Percentiles rank a stretch among this genome's conserved stretches.
phyloP scores from a whole-genome alignment of 2,329 filamentous ascomycete species.

The Talaromyces sp. region DNA sequence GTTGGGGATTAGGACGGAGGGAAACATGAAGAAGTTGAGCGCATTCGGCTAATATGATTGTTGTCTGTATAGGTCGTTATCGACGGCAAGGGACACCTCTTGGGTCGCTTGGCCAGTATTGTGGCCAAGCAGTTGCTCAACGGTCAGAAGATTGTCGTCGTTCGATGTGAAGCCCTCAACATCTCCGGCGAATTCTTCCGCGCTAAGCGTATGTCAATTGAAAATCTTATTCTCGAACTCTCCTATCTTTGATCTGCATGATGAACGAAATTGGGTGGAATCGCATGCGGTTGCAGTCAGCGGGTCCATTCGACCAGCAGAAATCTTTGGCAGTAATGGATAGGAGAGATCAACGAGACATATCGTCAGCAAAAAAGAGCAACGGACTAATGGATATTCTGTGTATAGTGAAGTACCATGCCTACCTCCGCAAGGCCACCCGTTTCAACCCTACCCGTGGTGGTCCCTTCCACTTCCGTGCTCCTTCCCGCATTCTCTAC shows the following conservation, averaged over 20 bases:
- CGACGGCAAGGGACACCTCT: constrained; percentile 99
- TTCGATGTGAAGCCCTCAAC: constrained; percentile 98
- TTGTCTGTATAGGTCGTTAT: constrained; percentile 74
- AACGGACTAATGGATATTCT: constrained; percentile 46
- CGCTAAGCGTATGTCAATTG: constrained; percentile 86
- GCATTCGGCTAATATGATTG: constrained; percentile 39
- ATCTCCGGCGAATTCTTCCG: constrained; percentile 99
- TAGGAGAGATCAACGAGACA: neutral
- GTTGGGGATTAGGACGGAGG: constrained; percentile 9
- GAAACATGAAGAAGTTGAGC: constrained; percentile 4
- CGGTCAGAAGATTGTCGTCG: constrained; percentile 98
- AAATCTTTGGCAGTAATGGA: constrained; percentile 6
- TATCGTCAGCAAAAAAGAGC: neutral
- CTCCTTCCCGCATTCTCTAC: constrained; percentile 99
- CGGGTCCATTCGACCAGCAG: neutral
- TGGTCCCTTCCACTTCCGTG: constrained; percentile 99
- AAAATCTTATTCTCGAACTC: constrained; percentile 11
- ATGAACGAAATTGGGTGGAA: neutral
- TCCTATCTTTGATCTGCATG: neutral
- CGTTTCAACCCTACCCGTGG: constrained; percentile 99
- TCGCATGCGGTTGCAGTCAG: constrained; percentile 10
- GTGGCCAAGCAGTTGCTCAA: constrained; percentile 98
- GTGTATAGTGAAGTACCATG: constrained; percentile 95
- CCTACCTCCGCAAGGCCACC: constrained; percentile 99
- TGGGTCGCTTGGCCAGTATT: constrained; percentile 96